Evolutionary conservation across 768 basidiomycete species (phyloP).

Genomic region (Russula earlei): DNA sequence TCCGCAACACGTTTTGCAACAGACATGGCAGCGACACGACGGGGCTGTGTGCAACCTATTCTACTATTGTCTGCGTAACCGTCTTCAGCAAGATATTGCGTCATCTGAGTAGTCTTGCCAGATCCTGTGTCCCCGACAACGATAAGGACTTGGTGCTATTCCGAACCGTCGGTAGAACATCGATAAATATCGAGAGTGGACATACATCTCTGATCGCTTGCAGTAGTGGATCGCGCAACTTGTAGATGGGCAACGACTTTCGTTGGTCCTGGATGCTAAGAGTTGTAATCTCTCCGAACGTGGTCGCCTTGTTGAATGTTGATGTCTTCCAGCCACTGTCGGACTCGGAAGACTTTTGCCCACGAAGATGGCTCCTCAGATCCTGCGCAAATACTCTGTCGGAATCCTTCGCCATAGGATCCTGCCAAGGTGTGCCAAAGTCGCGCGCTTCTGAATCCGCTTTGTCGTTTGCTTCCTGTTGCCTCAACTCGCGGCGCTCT

Average conservation of each 20-base stretch:
- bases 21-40: slow-evolving; percentile 98
- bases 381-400: slow-evolving; percentile 94
- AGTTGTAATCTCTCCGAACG: slow-evolving; percentile 86
- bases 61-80: slow-evolving; percentile 85
- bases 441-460: slow-evolving; percentile 93
- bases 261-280: slow-evolving; percentile 93
- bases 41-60: slow-evolving; percentile 96
- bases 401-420: slow-evolving; percentile 86
- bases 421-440: slow-evolving; percentile 94
- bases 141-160: slow-evolving; percentile 90
- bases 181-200: slow-evolving; percentile 17
- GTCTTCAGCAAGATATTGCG: slow-evolving; percentile 92
- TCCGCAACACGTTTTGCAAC: slow-evolving; percentile 98
- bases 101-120: slow-evolving; percentile 99
- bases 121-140: slow-evolving; percentile 99
- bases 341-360: slow-evolving; percentile 73
- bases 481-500: slow-evolving; percentile 87
- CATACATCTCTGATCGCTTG: slow-evolving; percentile 84
- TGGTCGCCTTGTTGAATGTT: slow-evolving; percentile 91
- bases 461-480: slow-evolving; percentile 89
- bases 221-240: slow-evolving; percentile 81
- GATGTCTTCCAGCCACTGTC: slow-evolving; percentile 82
- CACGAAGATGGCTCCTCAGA: slow-evolving; percentile 68
- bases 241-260: slow-evolving; percentile 86
- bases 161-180: slow-evolving; percentile 20